Conservation (phyloP, 768 basidiomycete species). For the Piloderma croceum region DNA sequence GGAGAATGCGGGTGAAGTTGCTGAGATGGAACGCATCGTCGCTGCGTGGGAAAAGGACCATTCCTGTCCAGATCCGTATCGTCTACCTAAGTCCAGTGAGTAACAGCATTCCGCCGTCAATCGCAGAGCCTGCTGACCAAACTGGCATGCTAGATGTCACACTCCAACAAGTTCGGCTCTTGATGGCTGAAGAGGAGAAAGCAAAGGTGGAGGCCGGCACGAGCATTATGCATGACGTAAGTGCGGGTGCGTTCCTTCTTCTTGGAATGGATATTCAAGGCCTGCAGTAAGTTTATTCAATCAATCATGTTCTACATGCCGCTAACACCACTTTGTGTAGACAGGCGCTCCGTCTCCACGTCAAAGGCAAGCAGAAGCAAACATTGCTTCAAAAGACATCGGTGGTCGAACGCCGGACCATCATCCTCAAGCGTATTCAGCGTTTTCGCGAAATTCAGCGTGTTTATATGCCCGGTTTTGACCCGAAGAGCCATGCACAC, state of each 20-base stretch:
- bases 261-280: slow-evolving; percentile 19
- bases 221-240: slow-evolving; percentile 9
- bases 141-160: slow-evolving; percentile 5
- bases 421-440: background rate
- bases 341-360: background rate
- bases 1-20: background rate
- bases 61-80: slow-evolving; percentile 2
- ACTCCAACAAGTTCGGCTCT: slow-evolving; percentile 6
- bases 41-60: slow-evolving; percentile 4
- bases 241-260: slow-evolving; percentile 11
- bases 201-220: slow-evolving; percentile 3
- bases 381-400: background rate
- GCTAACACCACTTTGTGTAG: background rate
- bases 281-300: slow-evolving; percentile 15
- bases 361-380: background rate
- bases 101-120: background rate
- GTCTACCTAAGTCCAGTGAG: background rate
- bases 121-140: background rate
- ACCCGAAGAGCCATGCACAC: background rate
- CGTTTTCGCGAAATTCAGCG: background rate
- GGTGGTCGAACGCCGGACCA: background rate
- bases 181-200: slow-evolving; percentile 6
- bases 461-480: background rate
- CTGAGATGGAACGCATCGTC: background rate
- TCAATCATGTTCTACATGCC: background rate